Conservation (phyloP, 1,284 basidiomycete genomes). For the Tilletia caries region DNA sequence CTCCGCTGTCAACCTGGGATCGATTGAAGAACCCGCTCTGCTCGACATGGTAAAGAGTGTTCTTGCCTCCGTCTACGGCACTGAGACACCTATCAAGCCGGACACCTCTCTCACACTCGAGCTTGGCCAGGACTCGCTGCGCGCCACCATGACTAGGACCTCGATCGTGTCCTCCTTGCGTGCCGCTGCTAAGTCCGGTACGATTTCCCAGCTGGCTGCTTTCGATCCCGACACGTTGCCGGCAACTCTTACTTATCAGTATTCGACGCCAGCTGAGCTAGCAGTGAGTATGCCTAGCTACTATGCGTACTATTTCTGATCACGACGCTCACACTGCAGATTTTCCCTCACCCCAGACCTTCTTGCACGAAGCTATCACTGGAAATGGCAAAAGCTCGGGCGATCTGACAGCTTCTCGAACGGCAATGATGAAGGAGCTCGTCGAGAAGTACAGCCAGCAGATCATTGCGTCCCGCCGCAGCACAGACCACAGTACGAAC, state of each 20-base stretch:
- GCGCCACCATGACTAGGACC: not conserved
- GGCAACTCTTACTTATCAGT: not conserved
- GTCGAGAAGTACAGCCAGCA: conserved; percentile 6
- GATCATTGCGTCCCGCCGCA: not conserved
- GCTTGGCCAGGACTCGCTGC: conserved; percentile 5
- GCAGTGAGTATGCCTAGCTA: not conserved
- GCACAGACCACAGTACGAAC: not conserved
- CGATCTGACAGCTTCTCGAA: not conserved
- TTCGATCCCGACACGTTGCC: not conserved
- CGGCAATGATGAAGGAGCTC: not conserved
- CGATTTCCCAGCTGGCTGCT: not conserved
- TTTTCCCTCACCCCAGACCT: not conserved
- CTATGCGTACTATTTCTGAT: not conserved
- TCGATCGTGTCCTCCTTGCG: not conserved
- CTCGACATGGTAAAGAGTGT: not conserved
- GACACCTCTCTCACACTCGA: conserved; percentile 4
- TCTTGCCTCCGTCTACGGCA: not conserved
- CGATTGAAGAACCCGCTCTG: not conserved
- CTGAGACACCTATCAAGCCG: not conserved
- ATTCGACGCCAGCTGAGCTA: conserved; percentile 6
- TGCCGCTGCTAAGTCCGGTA: not conserved
- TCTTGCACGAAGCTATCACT: not conserved
- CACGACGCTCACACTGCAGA: not conserved
- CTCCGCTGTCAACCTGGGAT: not conserved
- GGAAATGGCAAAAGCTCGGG: not conserved